phyloP scores from a whole-genome alignment of 192 early-diverging fungal species.

The Entomortierella beljakovae region DNA sequence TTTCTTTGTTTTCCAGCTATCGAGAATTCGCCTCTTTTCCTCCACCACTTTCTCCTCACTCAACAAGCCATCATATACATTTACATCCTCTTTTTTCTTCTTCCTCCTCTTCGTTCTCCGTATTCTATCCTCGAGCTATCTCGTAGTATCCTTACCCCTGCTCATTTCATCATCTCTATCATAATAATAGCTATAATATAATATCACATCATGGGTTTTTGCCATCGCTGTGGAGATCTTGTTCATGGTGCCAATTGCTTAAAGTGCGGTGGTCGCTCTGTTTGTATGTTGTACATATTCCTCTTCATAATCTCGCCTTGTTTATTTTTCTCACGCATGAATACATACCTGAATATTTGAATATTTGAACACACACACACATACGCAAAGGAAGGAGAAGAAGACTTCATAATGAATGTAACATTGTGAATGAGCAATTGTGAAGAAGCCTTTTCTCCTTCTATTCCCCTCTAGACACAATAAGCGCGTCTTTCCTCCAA shows the following conservation, averaged over 20 bases:
- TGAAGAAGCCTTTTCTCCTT: too few relatives aligned
- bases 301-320: neutral
- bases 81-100: neutral
- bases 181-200: neutral
- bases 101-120: neutral
- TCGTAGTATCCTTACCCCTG: slow-evolving; percentile 1
- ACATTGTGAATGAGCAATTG: too few relatives aligned
- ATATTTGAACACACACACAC: too few relatives aligned
- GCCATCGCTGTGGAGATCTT: slow-evolving; percentile 65
- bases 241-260: slow-evolving; percentile 56
- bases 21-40: neutral
- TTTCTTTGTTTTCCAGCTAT: too few relatives aligned
- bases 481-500: slow-evolving; percentile 1
- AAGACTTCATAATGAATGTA: too few relatives aligned
- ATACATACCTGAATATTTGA: too few relatives aligned
- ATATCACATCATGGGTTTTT: slow-evolving; percentile 58
- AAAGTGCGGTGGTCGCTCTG: slow-evolving; percentile 61
- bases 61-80: neutral
- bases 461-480: too few relatives aligned
- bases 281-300: slow-evolving; percentile 44
- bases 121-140: neutral
- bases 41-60: neutral
- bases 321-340: neutral
- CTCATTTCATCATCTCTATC: slow-evolving; percentile 15
- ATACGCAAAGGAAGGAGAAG: too few relatives aligned